Conservation (phyloP, 805 yeast genomes). For the Yamadazyma tumulicola region DNA sequence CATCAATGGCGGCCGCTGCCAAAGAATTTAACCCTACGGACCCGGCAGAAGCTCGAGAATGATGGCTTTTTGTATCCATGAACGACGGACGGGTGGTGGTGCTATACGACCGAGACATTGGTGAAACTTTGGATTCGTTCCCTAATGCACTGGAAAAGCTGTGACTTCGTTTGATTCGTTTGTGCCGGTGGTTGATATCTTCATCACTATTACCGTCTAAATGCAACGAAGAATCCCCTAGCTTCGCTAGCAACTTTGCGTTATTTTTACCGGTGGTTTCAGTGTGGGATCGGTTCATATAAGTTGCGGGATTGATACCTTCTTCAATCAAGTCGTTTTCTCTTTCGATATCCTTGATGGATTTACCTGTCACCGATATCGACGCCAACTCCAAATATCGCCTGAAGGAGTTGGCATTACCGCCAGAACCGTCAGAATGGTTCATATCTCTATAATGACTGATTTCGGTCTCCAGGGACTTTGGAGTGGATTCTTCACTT, state of each 20-base stretch:
- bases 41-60: neutral
- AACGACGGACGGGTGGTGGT: conserved; percentile 1
- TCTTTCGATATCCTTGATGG: conserved; percentile 47
- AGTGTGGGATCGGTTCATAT: conserved; percentile 11
- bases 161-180: conserved; percentile 14
- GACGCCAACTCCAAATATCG: conserved; percentile 56
- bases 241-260: conserved; percentile 11
- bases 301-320: conserved; percentile 47
- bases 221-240: conserved; percentile 13
- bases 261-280: conserved; percentile 9
- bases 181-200: neutral
- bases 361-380: conserved; percentile 52
- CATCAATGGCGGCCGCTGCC: conserved; percentile 36
- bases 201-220: conserved; percentile 3
- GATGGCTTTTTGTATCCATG: conserved; percentile 4
- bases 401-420: conserved; percentile 20
- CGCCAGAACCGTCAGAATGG: conserved; percentile 1
- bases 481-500: neutral
- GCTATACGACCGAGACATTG: conserved; percentile 5
- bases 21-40: conserved; percentile 22
- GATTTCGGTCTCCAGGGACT: neutral
- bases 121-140: neutral
- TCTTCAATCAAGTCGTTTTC: conserved; percentile 47
- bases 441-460: neutral
- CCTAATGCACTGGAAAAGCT: conserved; percentile 8